phyloP scores from a whole-genome alignment of 352 stramenopile genomes.

The Phytophthora cajani region DNA sequence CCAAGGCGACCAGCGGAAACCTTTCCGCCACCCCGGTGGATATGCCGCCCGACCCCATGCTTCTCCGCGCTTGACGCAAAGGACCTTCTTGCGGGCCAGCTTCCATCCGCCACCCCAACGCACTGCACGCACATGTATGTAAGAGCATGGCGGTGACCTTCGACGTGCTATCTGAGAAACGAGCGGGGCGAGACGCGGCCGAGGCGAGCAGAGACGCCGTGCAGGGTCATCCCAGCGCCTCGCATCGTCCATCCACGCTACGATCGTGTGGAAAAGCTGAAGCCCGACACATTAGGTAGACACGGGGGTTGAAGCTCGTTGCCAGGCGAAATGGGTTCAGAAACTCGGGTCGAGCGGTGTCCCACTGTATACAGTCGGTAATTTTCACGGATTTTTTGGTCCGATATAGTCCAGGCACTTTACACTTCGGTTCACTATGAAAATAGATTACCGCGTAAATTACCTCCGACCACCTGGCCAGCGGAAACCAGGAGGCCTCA shows the following conservation, averaged over 20 bases:
- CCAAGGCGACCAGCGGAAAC: neutral
- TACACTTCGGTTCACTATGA: neutral
- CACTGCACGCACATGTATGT: neutral
- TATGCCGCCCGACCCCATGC: neutral
- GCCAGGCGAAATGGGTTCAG: slow-evolving; percentile 24
- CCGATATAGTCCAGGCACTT: neutral
- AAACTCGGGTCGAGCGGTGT: neutral
- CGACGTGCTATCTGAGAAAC: slow-evolving; percentile 24
- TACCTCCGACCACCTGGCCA: slow-evolving; percentile 13
- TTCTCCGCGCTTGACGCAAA: slow-evolving; percentile 2
- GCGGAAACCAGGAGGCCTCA: slow-evolving; percentile 5
- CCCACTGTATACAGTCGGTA: slow-evolving; percentile 9
- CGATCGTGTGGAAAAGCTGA: neutral
- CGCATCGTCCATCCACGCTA: neutral
- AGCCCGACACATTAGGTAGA: slow-evolving; percentile 3
- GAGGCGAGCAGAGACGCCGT: slow-evolving; percentile 5
- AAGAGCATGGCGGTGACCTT: neutral
- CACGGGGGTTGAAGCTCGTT: neutral
- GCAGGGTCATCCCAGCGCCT: neutral
- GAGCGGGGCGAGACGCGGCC: neutral
- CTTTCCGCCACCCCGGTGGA: neutral
- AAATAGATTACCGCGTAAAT: slow-evolving; percentile 5
- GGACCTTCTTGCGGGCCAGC: neutral
- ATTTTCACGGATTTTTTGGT: slow-evolving; percentile 8
- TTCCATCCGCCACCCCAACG: neutral